Percentiles rank a stretch among this genome's conserved stretches.
phyloP scores from a whole-genome alignment of 495 filamentous ascomycete species.

The Penicillium paradoxum region DNA sequence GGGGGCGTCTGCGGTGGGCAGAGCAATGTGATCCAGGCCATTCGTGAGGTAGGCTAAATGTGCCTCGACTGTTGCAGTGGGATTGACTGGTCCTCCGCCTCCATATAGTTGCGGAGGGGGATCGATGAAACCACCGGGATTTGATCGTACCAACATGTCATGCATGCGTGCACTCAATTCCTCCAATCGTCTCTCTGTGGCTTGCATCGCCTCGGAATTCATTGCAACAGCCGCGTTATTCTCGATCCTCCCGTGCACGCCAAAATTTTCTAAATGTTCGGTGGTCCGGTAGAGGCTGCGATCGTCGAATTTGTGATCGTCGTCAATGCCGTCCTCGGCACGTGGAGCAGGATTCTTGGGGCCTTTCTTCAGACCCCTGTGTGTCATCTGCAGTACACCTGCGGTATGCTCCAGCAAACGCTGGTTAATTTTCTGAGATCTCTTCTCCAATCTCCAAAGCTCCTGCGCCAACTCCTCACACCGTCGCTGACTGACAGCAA shows the following conservation, averaged over 20 bases:
- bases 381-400: slow-evolving; percentile 82
- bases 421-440: slow-evolving; percentile 63
- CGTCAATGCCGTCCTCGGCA: slow-evolving; percentile 64
- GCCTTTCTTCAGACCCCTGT: slow-evolving; percentile 57
- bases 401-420: slow-evolving; percentile 85
- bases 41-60: slow-evolving; percentile 52
- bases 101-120: slow-evolving; percentile 29
- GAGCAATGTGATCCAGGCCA: slow-evolving; percentile 34
- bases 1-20: slow-evolving; percentile 6
- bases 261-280: slow-evolving; percentile 58
- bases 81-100: slow-evolving; percentile 17
- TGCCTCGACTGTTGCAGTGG: slow-evolving; percentile 32
- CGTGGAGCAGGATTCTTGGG: slow-evolving; percentile 48
- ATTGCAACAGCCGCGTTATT: slow-evolving; percentile 16
- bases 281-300: slow-evolving; percentile 69
- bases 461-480: slow-evolving; percentile 82
- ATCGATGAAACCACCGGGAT: slow-evolving; percentile 38
- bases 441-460: slow-evolving; percentile 69
- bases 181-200: slow-evolving; percentile 65
- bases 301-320: slow-evolving; percentile 68
- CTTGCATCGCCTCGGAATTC: slow-evolving; percentile 40
- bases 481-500: slow-evolving; percentile 66
- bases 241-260: slow-evolving; percentile 23
- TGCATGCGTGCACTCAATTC: slow-evolving; percentile 65
- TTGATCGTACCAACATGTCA: slow-evolving; percentile 59